These are phyloP conservation scores for Gossypium rotundifolium DNA, from an alignment of 345 rosid species.

Conservation along the genomic window DNA sequence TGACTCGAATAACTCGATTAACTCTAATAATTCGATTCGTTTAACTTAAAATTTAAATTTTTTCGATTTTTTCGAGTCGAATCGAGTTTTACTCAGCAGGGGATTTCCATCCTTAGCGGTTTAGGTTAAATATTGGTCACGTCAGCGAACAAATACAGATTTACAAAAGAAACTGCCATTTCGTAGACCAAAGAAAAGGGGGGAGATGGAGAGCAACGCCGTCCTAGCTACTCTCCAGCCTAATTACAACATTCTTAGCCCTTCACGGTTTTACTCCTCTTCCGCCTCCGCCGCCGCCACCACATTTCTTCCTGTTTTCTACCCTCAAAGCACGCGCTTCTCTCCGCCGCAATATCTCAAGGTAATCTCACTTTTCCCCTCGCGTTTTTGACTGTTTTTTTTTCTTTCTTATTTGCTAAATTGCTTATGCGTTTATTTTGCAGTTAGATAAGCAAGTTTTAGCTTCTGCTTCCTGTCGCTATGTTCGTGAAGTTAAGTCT, in stretches of 20 bases:
- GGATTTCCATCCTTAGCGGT: too few relatives aligned
- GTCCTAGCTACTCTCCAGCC: conserved; percentile 29
- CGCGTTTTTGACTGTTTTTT: neutral
- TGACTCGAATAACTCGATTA: too few relatives aligned
- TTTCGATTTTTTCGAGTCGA: too few relatives aligned
- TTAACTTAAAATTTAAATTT: too few relatives aligned
- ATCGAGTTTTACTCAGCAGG: too few relatives aligned
- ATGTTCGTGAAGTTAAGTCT: conserved; percentile 25
- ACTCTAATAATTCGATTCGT: too few relatives aligned
- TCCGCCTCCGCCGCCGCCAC: conserved; percentile 15
- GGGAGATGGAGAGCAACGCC: conserved; percentile 52
- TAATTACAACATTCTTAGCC: conserved; percentile 34
- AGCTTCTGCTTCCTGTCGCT: conserved; percentile 15
- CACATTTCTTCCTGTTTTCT: conserved; percentile 17
- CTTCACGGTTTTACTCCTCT: conserved; percentile 30
- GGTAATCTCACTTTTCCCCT: conserved; percentile 24
- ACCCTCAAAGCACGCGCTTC: conserved; percentile 12
- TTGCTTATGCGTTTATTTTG: neutral
- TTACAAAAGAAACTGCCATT: neutral
- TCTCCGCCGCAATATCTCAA: conserved; percentile 28
- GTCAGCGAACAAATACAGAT: too few relatives aligned
- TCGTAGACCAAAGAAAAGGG: neutral
- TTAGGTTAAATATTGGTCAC: too few relatives aligned
- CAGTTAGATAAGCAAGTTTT: conserved; percentile 32
- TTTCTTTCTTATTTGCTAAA: neutral